Conservation (phyloP, 768 basidiomycete genomes). For the Naganishia friedmannii region DNA sequence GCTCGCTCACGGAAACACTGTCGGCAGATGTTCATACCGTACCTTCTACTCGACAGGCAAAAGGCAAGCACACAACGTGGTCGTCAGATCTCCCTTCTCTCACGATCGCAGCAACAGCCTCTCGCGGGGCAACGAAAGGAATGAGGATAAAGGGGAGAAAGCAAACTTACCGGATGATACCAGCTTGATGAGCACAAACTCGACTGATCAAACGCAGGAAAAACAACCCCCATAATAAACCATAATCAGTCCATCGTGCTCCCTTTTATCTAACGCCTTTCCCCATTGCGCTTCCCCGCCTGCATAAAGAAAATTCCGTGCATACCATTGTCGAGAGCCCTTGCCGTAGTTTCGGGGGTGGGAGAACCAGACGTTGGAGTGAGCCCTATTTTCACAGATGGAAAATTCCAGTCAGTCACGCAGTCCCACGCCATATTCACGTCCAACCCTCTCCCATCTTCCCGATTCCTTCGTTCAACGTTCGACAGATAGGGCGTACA, state of each 20-base stretch:
- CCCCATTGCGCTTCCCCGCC: not conserved
- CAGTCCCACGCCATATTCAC: not conserved
- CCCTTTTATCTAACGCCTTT: not conserved
- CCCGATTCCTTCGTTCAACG: not conserved
- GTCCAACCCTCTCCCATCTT: not conserved
- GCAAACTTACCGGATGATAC: conserved; percentile 83
- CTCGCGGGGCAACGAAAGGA: not conserved
- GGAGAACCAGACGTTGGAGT: conserved; percentile 98
- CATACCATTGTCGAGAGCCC: conserved; percentile 90
- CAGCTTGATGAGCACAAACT: conserved; percentile 93
- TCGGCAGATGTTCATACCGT: conserved; percentile 89
- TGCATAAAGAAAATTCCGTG: conserved; percentile 33
- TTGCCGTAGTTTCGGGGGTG: conserved; percentile 93
- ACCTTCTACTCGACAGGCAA: conserved; percentile 1
- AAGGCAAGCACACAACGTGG: not conserved
- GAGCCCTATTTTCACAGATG: conserved; percentile 70
- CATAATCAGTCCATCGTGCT: not conserved
- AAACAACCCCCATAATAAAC: not conserved
- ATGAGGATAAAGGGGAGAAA: not conserved
- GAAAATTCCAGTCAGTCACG: conserved; percentile 29
- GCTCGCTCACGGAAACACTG: conserved; percentile 98
- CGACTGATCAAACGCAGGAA: conserved; percentile 60
- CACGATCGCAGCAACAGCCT: not conserved
- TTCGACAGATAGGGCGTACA: not conserved
- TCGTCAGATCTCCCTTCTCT: not conserved